phyloP scores from a whole-genome alignment of 768 basidiomycete species.

The Candolleomyces efflorescens region DNA sequence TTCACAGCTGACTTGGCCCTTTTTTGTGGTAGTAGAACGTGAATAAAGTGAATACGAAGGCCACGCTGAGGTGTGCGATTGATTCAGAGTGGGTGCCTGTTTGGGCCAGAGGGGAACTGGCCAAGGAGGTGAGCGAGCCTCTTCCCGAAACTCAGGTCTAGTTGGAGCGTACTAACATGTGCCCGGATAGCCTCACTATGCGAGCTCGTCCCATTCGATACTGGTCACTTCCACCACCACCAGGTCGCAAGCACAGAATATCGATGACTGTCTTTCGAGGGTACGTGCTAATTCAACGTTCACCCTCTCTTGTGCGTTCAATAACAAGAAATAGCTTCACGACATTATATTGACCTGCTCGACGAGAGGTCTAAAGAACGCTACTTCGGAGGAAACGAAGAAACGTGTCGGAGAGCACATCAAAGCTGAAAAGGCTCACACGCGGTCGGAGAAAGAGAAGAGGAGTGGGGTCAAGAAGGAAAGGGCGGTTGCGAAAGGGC shows the following conservation, averaged over 20 bases:
- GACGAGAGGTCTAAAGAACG: slow-evolving; percentile 42
- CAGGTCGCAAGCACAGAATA: slow-evolving; percentile 76
- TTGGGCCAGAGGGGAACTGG: slow-evolving; percentile 54
- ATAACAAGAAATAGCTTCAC: slow-evolving; percentile 44
- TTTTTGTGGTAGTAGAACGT: slow-evolving; percentile 53
- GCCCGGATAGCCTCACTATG: slow-evolving; percentile 53
- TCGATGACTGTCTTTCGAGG: slow-evolving; percentile 69
- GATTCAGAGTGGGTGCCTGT: slow-evolving; percentile 62
- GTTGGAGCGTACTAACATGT: background rate
- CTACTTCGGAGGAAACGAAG: slow-evolving; percentile 52
- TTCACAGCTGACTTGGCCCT: background rate
- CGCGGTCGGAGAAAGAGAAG: slow-evolving; percentile 48
- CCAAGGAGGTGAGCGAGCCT: slow-evolving; percentile 39
- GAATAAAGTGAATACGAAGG: slow-evolving; percentile 88
- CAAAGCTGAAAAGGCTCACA: slow-evolving; percentile 41
- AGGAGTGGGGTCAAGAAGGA: slow-evolving; percentile 48
- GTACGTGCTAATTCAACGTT: too few relatives aligned
- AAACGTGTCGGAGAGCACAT: slow-evolving; percentile 46
- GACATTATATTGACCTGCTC: slow-evolving; percentile 45
- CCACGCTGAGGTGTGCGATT: slow-evolving; percentile 55
- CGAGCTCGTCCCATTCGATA: slow-evolving; percentile 63
- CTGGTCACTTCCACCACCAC: slow-evolving; percentile 64
- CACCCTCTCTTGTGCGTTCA: too few relatives aligned
- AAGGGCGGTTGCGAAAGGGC: slow-evolving; percentile 9
- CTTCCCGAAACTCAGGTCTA: background rate